Conservation (phyloP, 2,329 filamentous ascomycete genomes). For the Periconia digitata region DNA sequence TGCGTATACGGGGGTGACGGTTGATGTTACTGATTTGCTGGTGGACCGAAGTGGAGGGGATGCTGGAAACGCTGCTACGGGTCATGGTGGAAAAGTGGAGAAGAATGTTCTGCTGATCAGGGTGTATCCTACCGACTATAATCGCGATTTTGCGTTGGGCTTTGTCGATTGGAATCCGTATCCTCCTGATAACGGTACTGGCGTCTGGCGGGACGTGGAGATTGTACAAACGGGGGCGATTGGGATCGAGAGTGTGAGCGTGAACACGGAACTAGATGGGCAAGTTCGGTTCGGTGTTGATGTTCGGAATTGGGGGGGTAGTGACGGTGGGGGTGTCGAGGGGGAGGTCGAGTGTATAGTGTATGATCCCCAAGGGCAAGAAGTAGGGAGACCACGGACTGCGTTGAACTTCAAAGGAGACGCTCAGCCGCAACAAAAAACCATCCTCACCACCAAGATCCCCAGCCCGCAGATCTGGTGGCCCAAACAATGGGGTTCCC, state of each 20-base stretch:
- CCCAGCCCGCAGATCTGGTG: slow-evolving; percentile 60
- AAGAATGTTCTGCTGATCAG: slow-evolving; percentile 57
- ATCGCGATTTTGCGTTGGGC: slow-evolving; percentile 60
- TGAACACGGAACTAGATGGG: slow-evolving; percentile 21
- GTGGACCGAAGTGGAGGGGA: too few relatives aligned
- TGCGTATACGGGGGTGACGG: slow-evolving; percentile 58
- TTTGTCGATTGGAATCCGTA: slow-evolving; percentile 66
- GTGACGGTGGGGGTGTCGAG: slow-evolving; percentile 1
- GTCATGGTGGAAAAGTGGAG: slow-evolving; percentile 23
- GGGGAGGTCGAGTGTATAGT: slow-evolving; percentile 18
- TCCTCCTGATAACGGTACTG: slow-evolving; percentile 64
- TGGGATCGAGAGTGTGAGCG: slow-evolving; percentile 37
- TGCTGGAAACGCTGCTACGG: too few relatives aligned
- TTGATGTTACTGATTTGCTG: slow-evolving; percentile 64
- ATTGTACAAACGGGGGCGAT: slow-evolving; percentile 57
- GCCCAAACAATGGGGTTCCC: slow-evolving; percentile 61
- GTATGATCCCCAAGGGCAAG: slow-evolving; percentile 10
- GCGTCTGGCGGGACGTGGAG: slow-evolving; percentile 62
- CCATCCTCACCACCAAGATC: slow-evolving; percentile 45
- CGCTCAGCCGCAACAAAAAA: slow-evolving; percentile 36
- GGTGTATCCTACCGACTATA: slow-evolving; percentile 61
- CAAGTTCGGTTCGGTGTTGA: slow-evolving; percentile 23
- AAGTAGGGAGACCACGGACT: slow-evolving; percentile 9
- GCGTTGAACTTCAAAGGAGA: slow-evolving; percentile 8
- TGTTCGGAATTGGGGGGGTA: slow-evolving; percentile 20